Conservation (phyloP, 176 grass and related monocot genomes). For the Hordeum marinum region DNA sequence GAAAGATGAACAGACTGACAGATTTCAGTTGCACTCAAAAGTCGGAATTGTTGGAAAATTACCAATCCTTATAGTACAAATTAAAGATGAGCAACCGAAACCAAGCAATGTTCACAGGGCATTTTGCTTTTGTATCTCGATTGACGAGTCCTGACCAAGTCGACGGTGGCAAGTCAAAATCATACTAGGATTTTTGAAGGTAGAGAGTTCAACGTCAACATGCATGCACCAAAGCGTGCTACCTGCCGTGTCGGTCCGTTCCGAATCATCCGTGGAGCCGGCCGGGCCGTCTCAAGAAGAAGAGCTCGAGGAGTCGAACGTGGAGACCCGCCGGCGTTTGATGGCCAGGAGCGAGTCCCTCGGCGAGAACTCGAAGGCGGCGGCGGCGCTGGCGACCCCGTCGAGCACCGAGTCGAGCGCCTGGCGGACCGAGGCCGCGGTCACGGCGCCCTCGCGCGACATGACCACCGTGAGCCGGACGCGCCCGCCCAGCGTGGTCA, state of each 20-base stretch:
- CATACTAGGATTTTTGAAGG: background rate
- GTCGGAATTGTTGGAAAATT: background rate
- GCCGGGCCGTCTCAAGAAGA: slow-evolving; percentile 41
- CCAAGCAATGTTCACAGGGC: background rate
- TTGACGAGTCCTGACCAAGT: background rate
- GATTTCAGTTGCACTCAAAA: background rate
- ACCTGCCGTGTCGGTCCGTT: background rate
- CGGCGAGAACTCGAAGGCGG: slow-evolving; percentile 49
- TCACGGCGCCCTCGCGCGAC: slow-evolving; percentile 22
- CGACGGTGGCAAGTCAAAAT: background rate
- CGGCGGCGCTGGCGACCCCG: slow-evolving; percentile 35
- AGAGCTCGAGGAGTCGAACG: slow-evolving; percentile 68
- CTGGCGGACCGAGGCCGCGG: slow-evolving; percentile 35
- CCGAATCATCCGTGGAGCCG: too few species aligned
- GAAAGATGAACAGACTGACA: background rate
- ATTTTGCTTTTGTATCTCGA: background rate
- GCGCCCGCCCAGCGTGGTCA: slow-evolving; percentile 75
- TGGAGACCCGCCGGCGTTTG: slow-evolving; percentile 56
- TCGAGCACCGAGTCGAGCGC: slow-evolving; percentile 65
- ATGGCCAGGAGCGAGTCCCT: slow-evolving; percentile 37
- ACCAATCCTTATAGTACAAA: background rate
- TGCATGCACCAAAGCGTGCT: background rate
- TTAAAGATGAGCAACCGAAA: background rate
- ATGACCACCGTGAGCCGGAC: slow-evolving; percentile 48
- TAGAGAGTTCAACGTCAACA: too few species aligned